phyloP scores from a whole-genome alignment of 2,329 filamentous ascomycete genomes.

The Neurospora crassa region DNA sequence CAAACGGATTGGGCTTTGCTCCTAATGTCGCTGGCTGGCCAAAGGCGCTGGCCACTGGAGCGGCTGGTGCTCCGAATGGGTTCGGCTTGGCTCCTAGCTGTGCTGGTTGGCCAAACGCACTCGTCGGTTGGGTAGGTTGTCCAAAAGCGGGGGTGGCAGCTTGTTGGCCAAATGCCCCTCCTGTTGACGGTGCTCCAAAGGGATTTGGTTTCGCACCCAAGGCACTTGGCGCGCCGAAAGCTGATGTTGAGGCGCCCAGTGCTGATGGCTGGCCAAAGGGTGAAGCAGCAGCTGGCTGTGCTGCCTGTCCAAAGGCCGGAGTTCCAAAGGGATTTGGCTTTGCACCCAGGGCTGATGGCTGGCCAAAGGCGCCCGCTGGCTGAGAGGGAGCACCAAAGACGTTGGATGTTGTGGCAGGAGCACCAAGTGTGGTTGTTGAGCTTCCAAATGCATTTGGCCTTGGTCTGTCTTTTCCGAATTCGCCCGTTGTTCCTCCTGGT shows the following conservation, averaged over 20 bases:
- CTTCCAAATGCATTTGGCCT: constrained; percentile 15
- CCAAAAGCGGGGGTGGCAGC: constrained; percentile 28
- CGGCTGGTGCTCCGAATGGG: constrained; percentile 14
- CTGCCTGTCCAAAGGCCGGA: constrained; percentile 34
- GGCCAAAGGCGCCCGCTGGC: constrained; percentile 26
- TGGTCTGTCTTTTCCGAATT: constrained; percentile 33
- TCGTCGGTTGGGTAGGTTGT: constrained; percentile 29
- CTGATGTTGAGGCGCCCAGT: constrained; percentile 1
- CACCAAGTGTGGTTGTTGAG: constrained; percentile 37
- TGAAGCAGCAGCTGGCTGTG: constrained; percentile 24
- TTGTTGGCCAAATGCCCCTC: constrained; percentile 21
- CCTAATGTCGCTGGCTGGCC: constrained; percentile 23
- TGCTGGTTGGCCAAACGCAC: constrained; percentile 29
- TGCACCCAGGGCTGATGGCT: constrained; percentile 27
- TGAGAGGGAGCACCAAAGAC: not conserved
- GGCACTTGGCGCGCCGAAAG: constrained; percentile 23
- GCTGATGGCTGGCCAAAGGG: constrained; percentile 29
- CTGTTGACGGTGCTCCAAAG: constrained; percentile 25
- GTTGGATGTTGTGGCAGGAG: constrained; percentile 18
- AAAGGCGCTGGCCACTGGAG: constrained; percentile 16
- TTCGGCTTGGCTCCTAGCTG: constrained; percentile 2
- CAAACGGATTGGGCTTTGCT: constrained; percentile 22
- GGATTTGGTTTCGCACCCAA: constrained; percentile 21
- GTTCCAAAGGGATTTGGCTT: constrained; percentile 34
- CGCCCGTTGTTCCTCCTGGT: constrained; percentile 32